These are phyloP conservation scores for Arthonia radiata DNA, from an alignment of 495 filamentous ascomycete genomes.

Conservation along the genomic window DNA sequence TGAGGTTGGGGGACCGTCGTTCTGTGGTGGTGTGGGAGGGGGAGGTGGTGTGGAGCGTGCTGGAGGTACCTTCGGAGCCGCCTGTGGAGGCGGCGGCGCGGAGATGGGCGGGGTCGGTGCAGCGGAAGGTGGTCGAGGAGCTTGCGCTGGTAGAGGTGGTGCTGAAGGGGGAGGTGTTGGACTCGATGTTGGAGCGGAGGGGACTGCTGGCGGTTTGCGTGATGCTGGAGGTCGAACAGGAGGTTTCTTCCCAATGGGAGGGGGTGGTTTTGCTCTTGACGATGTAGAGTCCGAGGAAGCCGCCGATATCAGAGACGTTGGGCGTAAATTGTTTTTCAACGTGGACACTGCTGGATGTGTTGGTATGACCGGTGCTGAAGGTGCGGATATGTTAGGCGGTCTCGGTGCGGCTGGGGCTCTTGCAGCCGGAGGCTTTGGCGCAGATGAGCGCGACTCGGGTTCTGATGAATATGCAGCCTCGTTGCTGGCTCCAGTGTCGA, in stretches of 20 bases:
- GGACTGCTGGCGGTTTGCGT: conserved; percentile 32
- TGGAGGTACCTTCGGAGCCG: conserved; percentile 12
- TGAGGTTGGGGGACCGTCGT: conserved; percentile 12
- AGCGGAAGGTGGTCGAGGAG: conserved; percentile 8
- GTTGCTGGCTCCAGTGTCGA: conserved; percentile 67
- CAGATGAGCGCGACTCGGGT: conserved; percentile 31
- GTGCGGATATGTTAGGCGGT: conserved; percentile 23
- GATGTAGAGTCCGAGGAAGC: conserved; percentile 9
- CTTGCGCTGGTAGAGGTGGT: conserved; percentile 16
- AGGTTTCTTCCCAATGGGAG: conserved; percentile 19
- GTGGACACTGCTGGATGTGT: conserved; percentile 8
- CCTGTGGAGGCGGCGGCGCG: conserved; percentile 24
- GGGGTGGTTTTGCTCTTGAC: conserved; percentile 16
- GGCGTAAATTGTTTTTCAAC: conserved; percentile 14
- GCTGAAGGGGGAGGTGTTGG: conserved; percentile 26
- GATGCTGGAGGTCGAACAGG: conserved; percentile 20
- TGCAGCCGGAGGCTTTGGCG: neutral
- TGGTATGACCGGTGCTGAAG: conserved; percentile 5
- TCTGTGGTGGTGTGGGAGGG: conserved; percentile 9
- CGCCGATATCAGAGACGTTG: conserved; percentile 9
- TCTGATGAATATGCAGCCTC: conserved; percentile 61
- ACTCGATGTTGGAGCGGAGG: conserved; percentile 13
- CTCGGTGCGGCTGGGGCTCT: conserved; percentile 26
- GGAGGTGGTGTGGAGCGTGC: conserved; percentile 23
- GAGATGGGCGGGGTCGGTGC: conserved; percentile 15